These are phyloP conservation scores for Galeopsis tetrahit DNA, from an alignment of 257 asterid species.

Conservation along the genomic window DNA sequence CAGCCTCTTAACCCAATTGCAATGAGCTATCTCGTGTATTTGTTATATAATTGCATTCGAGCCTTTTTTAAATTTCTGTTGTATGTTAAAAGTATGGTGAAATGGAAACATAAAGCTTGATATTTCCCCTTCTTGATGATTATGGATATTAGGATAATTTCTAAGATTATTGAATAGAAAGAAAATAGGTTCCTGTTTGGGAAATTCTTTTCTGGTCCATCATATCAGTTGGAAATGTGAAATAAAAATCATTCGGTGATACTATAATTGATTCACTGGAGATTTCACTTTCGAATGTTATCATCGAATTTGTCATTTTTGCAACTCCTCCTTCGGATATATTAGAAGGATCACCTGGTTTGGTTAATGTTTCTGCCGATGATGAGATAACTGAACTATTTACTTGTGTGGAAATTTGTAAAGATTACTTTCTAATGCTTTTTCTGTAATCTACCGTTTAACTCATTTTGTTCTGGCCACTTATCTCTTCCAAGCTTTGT, in stretches of 20 bases:
- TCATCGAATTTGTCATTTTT: not conserved
- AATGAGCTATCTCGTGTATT: not conserved
- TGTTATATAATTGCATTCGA: not conserved
- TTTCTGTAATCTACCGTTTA: conserved; percentile 11
- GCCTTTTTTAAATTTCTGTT: not conserved
- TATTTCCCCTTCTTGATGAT: conserved; percentile 13
- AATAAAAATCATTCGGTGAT: not conserved
- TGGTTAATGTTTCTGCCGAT: not conserved
- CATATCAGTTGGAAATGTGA: not conserved
- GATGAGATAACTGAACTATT: conserved; percentile 26
- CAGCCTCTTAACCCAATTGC: conserved; percentile 27
- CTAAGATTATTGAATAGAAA: conserved; percentile 6
- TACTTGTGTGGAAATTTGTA: conserved; percentile 5
- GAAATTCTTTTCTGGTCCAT: conserved; percentile 19
- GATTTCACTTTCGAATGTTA: not conserved
- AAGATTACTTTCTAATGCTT: not conserved
- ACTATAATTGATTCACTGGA: conserved; percentile 1
- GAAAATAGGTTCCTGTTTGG: not conserved
- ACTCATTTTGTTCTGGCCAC: not conserved
- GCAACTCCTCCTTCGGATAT: not conserved
- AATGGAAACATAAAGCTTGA: not conserved
- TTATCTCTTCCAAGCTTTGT: conserved; percentile 8
- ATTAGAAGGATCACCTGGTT: not conserved
- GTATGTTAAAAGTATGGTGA: not conserved
- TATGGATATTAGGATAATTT: conserved; percentile 12